Percentiles rank a stretch among this genome's conserved stretches.
phyloP scores from a whole-genome alignment of 331 rosid genomes.

The Dryas integrifolia region DNA sequence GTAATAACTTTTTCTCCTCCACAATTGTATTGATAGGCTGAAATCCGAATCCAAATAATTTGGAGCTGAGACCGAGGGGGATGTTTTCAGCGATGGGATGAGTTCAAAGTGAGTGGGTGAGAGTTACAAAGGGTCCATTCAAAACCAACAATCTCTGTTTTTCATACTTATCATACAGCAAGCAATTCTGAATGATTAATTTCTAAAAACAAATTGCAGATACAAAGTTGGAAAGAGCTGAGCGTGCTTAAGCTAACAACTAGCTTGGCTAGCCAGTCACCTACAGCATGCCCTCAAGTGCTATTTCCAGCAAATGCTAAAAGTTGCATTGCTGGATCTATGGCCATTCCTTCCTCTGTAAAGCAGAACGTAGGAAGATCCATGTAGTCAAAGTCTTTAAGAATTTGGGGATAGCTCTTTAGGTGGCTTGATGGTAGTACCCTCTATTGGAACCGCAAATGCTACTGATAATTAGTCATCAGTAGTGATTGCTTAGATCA shows the following conservation, averaged over 20 bases:
- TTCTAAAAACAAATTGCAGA: neutral
- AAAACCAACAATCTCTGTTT: neutral
- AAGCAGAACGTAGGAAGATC: neutral
- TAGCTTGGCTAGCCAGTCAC: too few relatives aligned
- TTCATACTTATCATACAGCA: neutral
- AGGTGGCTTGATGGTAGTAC: slow-evolving; percentile 1
- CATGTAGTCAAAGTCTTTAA: slow-evolving; percentile 4
- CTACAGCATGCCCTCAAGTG: slow-evolving; percentile 62
- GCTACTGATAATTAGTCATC: neutral
- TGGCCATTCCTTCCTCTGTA: neutral
- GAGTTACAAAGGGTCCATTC: neutral
- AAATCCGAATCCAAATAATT: too few relatives aligned
- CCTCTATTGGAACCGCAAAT: neutral
- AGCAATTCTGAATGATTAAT: neutral
- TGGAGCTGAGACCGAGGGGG: too few relatives aligned
- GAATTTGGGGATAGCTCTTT: slow-evolving; percentile 13
- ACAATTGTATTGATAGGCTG: too few relatives aligned
- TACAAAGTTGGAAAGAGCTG: neutral
- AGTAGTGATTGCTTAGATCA: neutral
- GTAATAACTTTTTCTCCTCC: too few relatives aligned
- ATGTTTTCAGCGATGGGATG: too few relatives aligned
- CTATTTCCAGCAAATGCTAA: neutral
- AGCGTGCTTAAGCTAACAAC: neutral
- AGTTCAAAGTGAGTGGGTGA: neutral
- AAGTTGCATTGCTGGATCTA: neutral